Evolutionary conservation across 768 basidiomycete genomes (phyloP).

Genomic region (Dioszegia crocea): DNA sequence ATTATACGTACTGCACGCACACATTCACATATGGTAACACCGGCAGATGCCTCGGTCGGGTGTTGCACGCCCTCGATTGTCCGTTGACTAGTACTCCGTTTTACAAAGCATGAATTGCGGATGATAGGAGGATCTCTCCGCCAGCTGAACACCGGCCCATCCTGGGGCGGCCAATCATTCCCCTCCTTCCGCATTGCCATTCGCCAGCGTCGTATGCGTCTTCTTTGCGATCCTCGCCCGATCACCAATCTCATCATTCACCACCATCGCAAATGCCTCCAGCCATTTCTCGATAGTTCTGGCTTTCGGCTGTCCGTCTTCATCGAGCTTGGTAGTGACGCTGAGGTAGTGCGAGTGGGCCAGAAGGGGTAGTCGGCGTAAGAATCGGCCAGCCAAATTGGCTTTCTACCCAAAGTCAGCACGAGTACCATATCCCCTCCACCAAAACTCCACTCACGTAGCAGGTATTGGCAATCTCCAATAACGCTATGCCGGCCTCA

Average conservation of each 20-base stretch:
- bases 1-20: no score
- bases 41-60: no score
- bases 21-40: no score
- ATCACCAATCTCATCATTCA: slow-evolving; percentile 52
- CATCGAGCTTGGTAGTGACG: not conserved
- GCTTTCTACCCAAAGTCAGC: slow-evolving; percentile 50
- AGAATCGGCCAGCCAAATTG: slow-evolving; percentile 84
- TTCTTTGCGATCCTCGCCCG: slow-evolving; percentile 25
- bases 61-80: no score
- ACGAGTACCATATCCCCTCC: not conserved
- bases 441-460: slow-evolving; percentile 57
- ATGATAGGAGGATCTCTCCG: no score
- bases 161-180: no score
- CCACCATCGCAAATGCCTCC: slow-evolving; percentile 74
- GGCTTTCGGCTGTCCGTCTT: slow-evolving; percentile 47
- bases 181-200: not conserved
- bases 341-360: slow-evolving; percentile 78
- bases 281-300: slow-evolving; percentile 67
- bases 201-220: not conserved
- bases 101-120: no score
- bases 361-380: slow-evolving; percentile 89
- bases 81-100: no score
- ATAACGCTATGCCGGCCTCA: slow-evolving; percentile 59
- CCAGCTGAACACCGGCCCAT: no score
- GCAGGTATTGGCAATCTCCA: slow-evolving; percentile 70